Evolutionary conservation across 768 basidiomycete species (phyloP), one percentile per base, ranked within the genome.

Genomic region (Boletus patriciae): DNA sequence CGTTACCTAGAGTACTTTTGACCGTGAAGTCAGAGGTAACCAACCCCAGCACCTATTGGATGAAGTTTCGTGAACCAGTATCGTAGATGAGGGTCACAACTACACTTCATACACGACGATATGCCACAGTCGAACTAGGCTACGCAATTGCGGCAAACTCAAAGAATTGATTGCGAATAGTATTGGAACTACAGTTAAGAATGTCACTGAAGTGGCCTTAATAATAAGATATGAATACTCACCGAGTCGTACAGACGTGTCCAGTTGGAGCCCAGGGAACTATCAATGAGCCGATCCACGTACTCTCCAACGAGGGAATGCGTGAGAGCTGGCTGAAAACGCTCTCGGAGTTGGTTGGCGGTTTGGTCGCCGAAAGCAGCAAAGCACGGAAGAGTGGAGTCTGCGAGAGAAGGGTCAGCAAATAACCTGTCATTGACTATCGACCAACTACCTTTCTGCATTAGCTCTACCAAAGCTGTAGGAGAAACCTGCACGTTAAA

Each of bases 211-310:
- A 60, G 46, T 38, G 13, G 54, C 29, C 10, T 21, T 40, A 21
- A 49, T 31, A 42, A 34, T 40, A 12, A 38, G 36, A 46, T 6
- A 38, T 61, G 33, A 27, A 40, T 33, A 66, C 88, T 66, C 66
- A 93, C 92, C 58, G 93, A 97, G 73, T 99, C 97, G 70, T 99
- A 99, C 34, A 98, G 73, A 62, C 94, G 80, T 37, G 97, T 98
- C 89, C 95, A 98, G 59, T 91, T 87, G 33, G 92, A 95, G 13
- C 92, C 94, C 45, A 97, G 75, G 1, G 95, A 96, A 52, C 81
- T 89, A 59, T 97, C 87, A 60, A 99, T 90, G 44, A 99, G 77
- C 46, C 87, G 79, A 61, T 98, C 93, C n/a, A 97, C 81, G 66
- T 96, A 85, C 36, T 94, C 92, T 42, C 86, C 92, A 29, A 95